Evolutionary conservation across 169 alveolate species (phyloP), one percentile per base, ranked within the genome.

Genomic region (Plasmodium billcollinsi): DNA sequence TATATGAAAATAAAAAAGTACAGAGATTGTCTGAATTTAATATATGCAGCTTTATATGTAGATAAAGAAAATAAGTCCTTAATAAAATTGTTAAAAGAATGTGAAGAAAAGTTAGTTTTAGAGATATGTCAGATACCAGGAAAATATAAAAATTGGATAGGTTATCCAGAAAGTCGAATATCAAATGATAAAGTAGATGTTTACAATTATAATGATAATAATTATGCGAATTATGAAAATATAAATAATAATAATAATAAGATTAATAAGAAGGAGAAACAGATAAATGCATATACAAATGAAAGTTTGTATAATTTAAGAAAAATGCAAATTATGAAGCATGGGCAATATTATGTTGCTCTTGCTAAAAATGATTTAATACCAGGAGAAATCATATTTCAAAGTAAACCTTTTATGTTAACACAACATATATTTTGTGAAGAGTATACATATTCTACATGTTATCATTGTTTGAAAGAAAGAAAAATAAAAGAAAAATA

Each of bases 401-500:
- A 65, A 45, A 21, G 26, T 7, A 76, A 63, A 26, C 89, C 89
- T 12, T 56, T 65, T 65, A 14, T 76, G 11, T 21, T 76, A 18
- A 76, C 89, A 29, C 89, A 76, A 14, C 56, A 76, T 69, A 29
- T 76, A 14, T 65, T 76, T 49, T 65, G 52, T 20, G 65, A 76
- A 8, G 15, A 50, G 9, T 76, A 45, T 21, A 67, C 71, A 5
- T 66, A 66, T 47, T 59, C 94, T 24, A 95, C 94, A 33, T 96
- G 98, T 58, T 96, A 96, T 74, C 98, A 96, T 83, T 96, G 98
- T 54, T 91, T 96, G 47, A 92, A 78, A n/a, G 97, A 93, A 67
- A 76, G 96, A 52, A 91, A 58, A 24, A 85, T 72, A 11, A 74
- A 93, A 54, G 67, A 92, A 14, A 94, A 85, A 20, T 93, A 95